Evolutionary conservation across 2,329 filamentous ascomycete genomes (phyloP), one percentile per base, ranked within the genome.

Genomic region (Trichoderma asperellum): DNA sequence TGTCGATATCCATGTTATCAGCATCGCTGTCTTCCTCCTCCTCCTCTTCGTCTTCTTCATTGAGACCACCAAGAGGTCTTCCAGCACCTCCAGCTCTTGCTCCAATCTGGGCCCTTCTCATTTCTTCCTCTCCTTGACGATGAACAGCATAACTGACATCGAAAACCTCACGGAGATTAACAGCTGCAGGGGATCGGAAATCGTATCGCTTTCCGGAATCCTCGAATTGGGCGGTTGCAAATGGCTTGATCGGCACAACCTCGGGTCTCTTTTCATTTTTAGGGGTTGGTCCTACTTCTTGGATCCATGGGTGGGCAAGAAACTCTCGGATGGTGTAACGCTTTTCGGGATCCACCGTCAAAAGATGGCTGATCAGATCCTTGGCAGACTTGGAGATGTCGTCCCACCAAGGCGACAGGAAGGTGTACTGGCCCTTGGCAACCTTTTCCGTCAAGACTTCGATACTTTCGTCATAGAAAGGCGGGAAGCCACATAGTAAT

Each of bases 321-420:
- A 99, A 99, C 77, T 98, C 91, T 70, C 88, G 89, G 77, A 99
- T 99, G 2, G 93, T 94, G 81, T 93, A 99, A 21, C 96, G 90
- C 84, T 97, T 95, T 71, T 97, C 93, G 0, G 96, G 96, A 74
- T 99, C 94, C 70, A 99, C 96, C 0, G 93, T 96, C 71, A 99
- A 83, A 0, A 99, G 87, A 79, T 99, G 96, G 5, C 92, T 93
- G 69, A 99, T 95, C 11, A 99, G 84, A 75, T 99, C 95, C 79
- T 98, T 93, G 0, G 96, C 96, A 4, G 93, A 91, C 79, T 96
- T 94, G 71, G 95, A 97, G 71, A 99, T 98, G 70, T 97, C 94
- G 74, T 99, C 96, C 96, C 96, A 99, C 96, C 96, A 99, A 0
- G 96, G 96, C 2, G 95, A 98, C 55, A 99, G 83, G 83, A 99